phyloP scores from a whole-genome alignment of 805 yeast genomes.

The Pichia membranifaciens region DNA sequence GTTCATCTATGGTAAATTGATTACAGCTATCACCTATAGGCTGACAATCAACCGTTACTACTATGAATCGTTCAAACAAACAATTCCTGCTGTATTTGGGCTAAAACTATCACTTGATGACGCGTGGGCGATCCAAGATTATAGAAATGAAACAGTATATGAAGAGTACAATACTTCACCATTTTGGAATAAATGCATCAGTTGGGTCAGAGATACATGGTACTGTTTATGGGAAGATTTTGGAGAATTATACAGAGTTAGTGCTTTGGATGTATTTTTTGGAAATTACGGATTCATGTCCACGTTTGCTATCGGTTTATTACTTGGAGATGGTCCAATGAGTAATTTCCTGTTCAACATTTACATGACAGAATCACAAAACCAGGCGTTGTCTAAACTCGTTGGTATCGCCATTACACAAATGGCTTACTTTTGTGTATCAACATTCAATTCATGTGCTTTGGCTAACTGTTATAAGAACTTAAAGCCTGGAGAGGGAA shows the following conservation, averaged over 20 bases:
- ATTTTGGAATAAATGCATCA: not conserved
- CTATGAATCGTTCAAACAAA: conserved; percentile 3
- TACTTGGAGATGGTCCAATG: not conserved
- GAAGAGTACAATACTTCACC: not conserved
- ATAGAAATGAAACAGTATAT: not conserved
- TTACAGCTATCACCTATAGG: not conserved
- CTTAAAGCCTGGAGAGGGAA: not conserved
- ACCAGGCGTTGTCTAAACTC: not conserved
- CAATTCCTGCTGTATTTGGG: conserved; percentile 7
- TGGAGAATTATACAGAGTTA: not conserved
- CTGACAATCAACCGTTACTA: conserved; percentile 5
- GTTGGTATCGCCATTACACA: not conserved
- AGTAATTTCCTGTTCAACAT: not conserved
- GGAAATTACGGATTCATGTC: not conserved
- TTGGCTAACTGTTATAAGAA: conserved; percentile 1
- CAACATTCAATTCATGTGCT: not conserved
- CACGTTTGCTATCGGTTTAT: not conserved
- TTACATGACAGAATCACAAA: not conserved
- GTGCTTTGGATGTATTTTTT: not conserved
- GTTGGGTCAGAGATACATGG: not conserved
- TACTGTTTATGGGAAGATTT: conserved; percentile 1
- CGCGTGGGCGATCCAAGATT: conserved; percentile 6
- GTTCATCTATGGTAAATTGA: not conserved
- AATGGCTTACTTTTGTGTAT: not conserved
- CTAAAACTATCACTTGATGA: not conserved